Evolutionary conservation across 2,329 filamentous ascomycete genomes (phyloP).

Genomic region (Fusarium tupiense): DNA sequence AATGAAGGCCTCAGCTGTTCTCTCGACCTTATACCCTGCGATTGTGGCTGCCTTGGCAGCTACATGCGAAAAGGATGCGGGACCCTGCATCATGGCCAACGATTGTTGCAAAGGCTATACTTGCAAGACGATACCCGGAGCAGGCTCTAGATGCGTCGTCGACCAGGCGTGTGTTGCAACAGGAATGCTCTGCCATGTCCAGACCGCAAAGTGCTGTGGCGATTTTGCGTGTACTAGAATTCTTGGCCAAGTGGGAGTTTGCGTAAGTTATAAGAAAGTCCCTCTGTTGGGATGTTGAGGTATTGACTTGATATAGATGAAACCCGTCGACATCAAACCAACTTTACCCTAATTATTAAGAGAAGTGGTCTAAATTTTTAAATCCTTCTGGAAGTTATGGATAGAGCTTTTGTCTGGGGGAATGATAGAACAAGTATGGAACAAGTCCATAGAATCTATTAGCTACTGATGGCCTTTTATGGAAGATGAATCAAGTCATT

Average conservation of each 20-base stretch:
- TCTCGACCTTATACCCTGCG: background rate
- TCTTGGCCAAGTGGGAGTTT: background rate
- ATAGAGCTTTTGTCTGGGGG: too few species aligned
- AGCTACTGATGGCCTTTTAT: rapidly evolving
- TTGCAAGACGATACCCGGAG: background rate
- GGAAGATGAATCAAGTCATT: background rate
- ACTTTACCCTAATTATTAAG: background rate
- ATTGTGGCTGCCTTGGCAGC: background rate
- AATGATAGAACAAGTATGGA: too few species aligned
- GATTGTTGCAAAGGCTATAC: background rate
- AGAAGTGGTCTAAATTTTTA: background rate
- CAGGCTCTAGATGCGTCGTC: background rate
- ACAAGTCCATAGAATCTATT: background rate
- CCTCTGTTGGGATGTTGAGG: too few species aligned
- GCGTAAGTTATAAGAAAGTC: rapidly evolving
- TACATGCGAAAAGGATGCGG: background rate
- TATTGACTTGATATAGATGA: background rate
- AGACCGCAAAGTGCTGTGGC: background rate
- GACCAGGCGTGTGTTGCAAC: background rate
- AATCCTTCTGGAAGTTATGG: rapidly evolving
- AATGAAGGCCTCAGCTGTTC: background rate
- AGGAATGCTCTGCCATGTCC: background rate
- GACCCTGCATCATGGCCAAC: background rate
- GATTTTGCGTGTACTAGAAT: background rate
- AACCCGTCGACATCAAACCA: background rate